Percentiles rank a stretch among this genome's conserved stretches.
phyloP scores from a whole-genome alignment of 2,329 filamentous ascomycete genomes.

The Akanthomyces dipterigenus region DNA sequence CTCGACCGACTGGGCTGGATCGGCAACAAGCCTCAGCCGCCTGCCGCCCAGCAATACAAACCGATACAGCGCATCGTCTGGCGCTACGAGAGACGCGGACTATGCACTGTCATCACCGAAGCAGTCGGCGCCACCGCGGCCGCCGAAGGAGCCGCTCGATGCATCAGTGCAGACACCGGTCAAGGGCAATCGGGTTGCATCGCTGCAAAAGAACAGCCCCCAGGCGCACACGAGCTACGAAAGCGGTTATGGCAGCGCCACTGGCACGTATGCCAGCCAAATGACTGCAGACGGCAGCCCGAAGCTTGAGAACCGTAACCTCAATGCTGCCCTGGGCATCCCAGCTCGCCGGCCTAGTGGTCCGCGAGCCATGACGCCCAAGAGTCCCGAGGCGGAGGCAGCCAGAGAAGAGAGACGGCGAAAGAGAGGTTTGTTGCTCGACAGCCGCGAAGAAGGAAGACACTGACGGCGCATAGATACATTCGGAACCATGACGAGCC shows the following conservation, averaged over 20 bases:
- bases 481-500: conserved; percentile 44
- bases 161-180: conserved; percentile 37
- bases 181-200: conserved; percentile 40
- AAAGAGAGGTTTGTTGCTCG: conserved; percentile 46
- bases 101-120: conserved; percentile 41
- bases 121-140: conserved; percentile 44
- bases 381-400: conserved; percentile 41
- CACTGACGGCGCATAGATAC: conserved; percentile 35
- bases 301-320: conserved; percentile 49
- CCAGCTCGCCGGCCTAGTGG: conserved; percentile 50
- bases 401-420: conserved; percentile 42
- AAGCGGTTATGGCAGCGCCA: conserved; percentile 45
- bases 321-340: conserved; percentile 45
- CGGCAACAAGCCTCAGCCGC: conserved; percentile 50
- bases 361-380: conserved; percentile 55
- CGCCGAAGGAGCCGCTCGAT: conserved; percentile 57
- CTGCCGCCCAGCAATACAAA: conserved; percentile 41
- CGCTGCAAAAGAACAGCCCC: conserved; percentile 48
- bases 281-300: conserved; percentile 44
- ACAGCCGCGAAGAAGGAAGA: not conserved
- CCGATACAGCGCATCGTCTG: conserved; percentile 39
- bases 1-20: conserved; percentile 57
- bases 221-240: conserved; percentile 51
- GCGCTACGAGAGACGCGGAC: conserved; percentile 29
- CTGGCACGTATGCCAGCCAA: conserved; percentile 41